Base-by-base conservation (phyloP, 2,329 filamentous ascomycete species). In the Trichoderma semiorbis region DNA sequence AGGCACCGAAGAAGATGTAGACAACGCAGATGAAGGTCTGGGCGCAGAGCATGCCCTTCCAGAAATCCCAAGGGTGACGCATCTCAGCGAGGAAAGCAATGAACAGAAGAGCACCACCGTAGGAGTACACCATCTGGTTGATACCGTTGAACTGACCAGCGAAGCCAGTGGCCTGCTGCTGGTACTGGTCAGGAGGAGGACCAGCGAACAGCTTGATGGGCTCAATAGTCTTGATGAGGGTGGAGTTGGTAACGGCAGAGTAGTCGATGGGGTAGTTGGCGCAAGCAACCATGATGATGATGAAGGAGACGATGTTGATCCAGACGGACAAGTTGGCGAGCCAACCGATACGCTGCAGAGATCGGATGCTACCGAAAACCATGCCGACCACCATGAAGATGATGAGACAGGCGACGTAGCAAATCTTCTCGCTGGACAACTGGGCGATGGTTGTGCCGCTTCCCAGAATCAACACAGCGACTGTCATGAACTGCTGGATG, bases 321-420 rank as follows among this genome's bases (percentile, higher is more conserved):
- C 66, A 69, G 28, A 69, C 66, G 16, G 66, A 69, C 39, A 69
- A 14, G 57, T 69, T 69, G 39, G 66, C 66, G 21, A 69, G 66
- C 66, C 66, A 69, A 10, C 66, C 66, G 30, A 69, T 61, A 7
- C 66, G 66, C 53, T 69, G 66, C 39, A 69, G 57, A 36, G 53
- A 60, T 32, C 66, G 66, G 28, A 69, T 69, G 57, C 66, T 69
- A 10, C 66, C 66, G 32, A 69, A 69, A 21, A 69, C 4, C 66
- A 69, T 69, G 66, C 66, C 66, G 39, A 69, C 66, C 55, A 62
- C 66, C 55, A 53, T 69, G 57, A 69, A 69, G 66, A 69, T 69
- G 57, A 69, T 21, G 57, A 69, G 66, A 39, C 66, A 69, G 57
- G 39, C 66, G 14, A 69, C n/a, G 57, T 53, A 69, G 66, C 66